These are phyloP conservation scores for Hibiscus syriacus DNA, from an alignment of 345 rosid species.

Conservation along the genomic window DNA sequence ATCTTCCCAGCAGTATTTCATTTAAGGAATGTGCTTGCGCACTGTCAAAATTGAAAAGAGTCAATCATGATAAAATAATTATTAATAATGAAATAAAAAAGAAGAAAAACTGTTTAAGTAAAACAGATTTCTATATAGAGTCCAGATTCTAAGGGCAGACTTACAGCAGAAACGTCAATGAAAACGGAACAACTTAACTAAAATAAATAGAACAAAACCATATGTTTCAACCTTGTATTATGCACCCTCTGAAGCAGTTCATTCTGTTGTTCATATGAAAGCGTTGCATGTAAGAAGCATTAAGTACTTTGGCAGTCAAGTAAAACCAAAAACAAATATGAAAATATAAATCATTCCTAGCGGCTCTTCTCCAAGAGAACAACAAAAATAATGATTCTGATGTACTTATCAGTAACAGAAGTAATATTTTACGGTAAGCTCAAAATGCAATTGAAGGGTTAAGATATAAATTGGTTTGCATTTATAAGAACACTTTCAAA, in stretches of 20 bases:
- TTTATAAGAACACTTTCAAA: not conserved
- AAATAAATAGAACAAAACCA: no score
- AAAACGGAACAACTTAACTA: no score
- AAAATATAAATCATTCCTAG: not conserved
- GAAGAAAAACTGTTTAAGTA: not conserved
- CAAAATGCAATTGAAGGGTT: not conserved
- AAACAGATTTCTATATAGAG: not conserved
- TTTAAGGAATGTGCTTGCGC: slow-evolving; percentile 72
- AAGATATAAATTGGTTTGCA: slow-evolving; percentile 1
- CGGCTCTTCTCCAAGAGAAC: not conserved
- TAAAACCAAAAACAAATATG: not conserved
- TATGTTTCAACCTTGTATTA: no score
- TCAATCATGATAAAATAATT: not conserved
- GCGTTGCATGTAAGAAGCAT: not conserved
- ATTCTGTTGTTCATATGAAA: no score
- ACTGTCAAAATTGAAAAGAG: slow-evolving; percentile 32
- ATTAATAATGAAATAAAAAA: not conserved
- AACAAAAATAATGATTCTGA: not conserved
- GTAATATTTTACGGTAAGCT: no score
- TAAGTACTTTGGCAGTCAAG: not conserved
- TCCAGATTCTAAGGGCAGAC: no score
- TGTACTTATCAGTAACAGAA: not conserved
- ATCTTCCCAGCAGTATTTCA: slow-evolving; percentile 69
- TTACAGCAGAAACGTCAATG: no score
- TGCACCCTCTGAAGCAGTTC: no score